Percentiles rank a stretch among this genome's conserved stretches.
phyloP scores from a whole-genome alignment of 768 basidiomycete genomes.

The Tylopilus plumbeoviolaceoides region DNA sequence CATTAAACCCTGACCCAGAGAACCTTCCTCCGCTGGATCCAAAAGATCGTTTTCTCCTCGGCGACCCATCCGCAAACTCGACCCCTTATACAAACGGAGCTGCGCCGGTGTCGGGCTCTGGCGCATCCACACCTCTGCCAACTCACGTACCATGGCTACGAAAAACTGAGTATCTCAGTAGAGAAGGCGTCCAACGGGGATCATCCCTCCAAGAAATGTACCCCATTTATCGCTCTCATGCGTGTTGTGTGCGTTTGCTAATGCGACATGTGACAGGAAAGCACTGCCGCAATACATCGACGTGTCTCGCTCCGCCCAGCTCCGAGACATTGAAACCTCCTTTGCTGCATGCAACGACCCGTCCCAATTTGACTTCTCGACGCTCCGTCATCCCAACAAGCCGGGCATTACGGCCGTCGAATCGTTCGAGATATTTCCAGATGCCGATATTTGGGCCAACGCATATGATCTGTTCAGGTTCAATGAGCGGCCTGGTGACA shows the following conservation, averaged over 20 bases:
- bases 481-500: conserved; percentile 82
- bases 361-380: conserved; percentile 53
- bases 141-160: conserved; percentile 86
- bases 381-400: conserved; percentile 76
- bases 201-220: conserved; percentile 52
- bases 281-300: conserved; percentile 52
- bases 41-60: conserved; percentile 71
- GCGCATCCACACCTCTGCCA: conserved; percentile 42
- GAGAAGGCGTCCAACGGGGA: conserved; percentile 49
- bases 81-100: conserved; percentile 39
- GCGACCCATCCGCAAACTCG: conserved; percentile 52
- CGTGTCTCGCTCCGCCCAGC: conserved; percentile 68
- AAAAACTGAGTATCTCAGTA: conserved; percentile 85
- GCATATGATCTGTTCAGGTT: conserved; percentile 85
- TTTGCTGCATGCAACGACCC: conserved; percentile 55
- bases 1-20: conserved; percentile 62
- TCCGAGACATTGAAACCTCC: conserved; percentile 74
- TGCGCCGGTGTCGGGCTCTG: conserved; percentile 16
- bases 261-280: conserved; percentile 37
- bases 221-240: conserved; percentile 19
- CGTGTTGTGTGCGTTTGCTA: not conserved
- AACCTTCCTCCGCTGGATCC: conserved; percentile 64
- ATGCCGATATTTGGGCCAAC: conserved; percentile 84
- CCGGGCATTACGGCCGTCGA: conserved; percentile 70
- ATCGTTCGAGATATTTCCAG: conserved; percentile 79